phyloP scores from a whole-genome alignment of 1,284 basidiomycete species.

The Sanghuangporus weigelae region DNA sequence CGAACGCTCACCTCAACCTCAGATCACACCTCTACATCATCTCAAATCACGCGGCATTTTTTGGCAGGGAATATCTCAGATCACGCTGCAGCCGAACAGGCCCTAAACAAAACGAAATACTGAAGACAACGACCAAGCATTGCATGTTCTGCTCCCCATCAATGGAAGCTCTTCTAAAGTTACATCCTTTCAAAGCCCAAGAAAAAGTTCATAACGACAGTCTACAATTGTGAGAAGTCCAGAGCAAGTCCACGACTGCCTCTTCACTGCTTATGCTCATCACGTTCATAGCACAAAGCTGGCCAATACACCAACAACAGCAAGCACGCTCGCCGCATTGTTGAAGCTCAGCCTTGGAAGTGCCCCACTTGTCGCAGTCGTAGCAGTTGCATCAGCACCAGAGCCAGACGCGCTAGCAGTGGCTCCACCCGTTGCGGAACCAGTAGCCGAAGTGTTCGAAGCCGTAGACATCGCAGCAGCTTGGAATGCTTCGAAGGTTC shows the following conservation, averaged over 20 bases:
- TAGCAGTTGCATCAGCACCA: background rate
- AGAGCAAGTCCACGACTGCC: background rate
- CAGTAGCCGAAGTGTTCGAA: constrained; percentile 15
- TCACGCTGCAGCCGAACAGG: too few relatives aligned
- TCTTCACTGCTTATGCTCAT: background rate
- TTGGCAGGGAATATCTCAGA: too few relatives aligned
- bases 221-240: background rate
- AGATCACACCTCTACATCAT: too few relatives aligned
- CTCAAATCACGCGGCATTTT: too few relatives aligned
- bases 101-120: background rate
- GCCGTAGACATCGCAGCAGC: constrained; percentile 21
- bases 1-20: too few relatives aligned
- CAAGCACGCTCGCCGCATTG: constrained; percentile 28
- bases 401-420: constrained; percentile 18
- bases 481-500: constrained; percentile 31
- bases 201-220: background rate
- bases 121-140: constrained; percentile 12
- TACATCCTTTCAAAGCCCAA: constrained; percentile 9
- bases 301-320: constrained; percentile 31
- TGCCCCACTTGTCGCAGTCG: constrained; percentile 4
- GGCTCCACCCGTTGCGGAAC: constrained; percentile 6
- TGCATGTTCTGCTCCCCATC: constrained; percentile 8
- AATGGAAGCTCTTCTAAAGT: constrained; percentile 10
- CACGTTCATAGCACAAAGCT: constrained; percentile 30
- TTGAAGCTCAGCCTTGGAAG: constrained; percentile 8